phyloP scores from a whole-genome alignment of 306 rosid species.

The Cotoneaster glaucophyllus region DNA sequence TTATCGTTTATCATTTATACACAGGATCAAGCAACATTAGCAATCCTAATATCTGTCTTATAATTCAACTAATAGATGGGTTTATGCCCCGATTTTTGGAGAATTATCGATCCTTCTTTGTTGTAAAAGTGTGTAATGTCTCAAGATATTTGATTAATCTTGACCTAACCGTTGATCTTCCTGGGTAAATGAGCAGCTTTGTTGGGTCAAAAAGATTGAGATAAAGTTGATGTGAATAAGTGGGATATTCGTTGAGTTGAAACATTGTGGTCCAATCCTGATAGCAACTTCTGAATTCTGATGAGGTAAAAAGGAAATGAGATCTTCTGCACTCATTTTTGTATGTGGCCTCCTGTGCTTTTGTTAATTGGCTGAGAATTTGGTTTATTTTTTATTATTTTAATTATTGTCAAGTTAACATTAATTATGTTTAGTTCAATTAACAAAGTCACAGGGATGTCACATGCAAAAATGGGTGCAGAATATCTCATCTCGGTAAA shows the following conservation, averaged over 20 bases:
- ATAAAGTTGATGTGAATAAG: constrained; percentile 4
- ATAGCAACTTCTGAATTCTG: constrained; percentile 5
- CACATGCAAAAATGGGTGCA: no score
- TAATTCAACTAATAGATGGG: not conserved
- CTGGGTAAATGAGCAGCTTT: not conserved
- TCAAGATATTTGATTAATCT: not conserved
- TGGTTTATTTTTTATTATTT: no score
- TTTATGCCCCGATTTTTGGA: not conserved
- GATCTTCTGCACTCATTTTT: no score
- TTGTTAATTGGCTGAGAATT: no score
- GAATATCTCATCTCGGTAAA: no score
- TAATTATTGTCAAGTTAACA: no score
- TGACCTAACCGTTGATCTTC: not conserved
- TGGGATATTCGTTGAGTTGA: constrained; percentile 18
- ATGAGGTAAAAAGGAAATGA: not conserved
- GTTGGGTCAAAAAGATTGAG: constrained; percentile 31
- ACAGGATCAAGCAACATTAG: constrained; percentile 5
- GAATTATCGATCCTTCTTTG: not conserved
- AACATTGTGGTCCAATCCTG: constrained; percentile 14
- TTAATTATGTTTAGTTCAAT: no score
- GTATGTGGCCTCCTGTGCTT: no score
- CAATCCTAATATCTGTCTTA: constrained; percentile 5
- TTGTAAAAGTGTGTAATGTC: constrained; percentile 1
- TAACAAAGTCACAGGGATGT: no score
- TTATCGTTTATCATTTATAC: constrained; percentile 2